Evolutionary conservation across 352 stramenopile genomes (phyloP).

Genomic region (Thraustochytrium sp.): DNA sequence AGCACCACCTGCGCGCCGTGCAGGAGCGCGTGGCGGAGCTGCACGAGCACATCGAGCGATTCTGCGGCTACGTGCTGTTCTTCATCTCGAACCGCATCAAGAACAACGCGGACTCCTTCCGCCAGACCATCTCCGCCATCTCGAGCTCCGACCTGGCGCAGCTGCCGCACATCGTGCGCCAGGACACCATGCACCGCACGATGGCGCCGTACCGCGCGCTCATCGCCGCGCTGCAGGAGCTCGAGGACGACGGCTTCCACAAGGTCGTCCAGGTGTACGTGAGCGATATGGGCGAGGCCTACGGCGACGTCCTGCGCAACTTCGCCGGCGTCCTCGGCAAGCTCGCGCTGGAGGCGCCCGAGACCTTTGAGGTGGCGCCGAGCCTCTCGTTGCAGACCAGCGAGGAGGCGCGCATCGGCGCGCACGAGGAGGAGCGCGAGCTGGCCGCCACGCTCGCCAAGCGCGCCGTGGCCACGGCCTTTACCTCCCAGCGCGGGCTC

Average conservation of each 20-base stretch:
- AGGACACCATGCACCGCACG: neutral
- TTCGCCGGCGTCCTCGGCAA: neutral
- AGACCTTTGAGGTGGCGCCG: neutral
- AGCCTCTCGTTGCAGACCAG: neutral
- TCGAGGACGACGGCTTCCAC: neutral
- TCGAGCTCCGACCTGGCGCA: neutral
- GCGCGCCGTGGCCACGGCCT: neutral
- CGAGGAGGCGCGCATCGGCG: neutral
- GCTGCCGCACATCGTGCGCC: neutral
- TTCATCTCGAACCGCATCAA: slow-evolving; percentile 3
- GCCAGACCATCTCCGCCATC: neutral
- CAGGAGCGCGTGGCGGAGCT: slow-evolving; percentile 7
- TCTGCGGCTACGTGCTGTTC: neutral
- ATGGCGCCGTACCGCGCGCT: neutral
- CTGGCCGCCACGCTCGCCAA: neutral
- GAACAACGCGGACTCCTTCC: neutral
- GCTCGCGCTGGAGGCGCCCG: neutral
- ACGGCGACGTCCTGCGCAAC: slow-evolving; percentile 1
- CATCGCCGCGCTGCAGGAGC: neutral
- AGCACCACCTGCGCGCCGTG: neutral
- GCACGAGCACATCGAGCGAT: neutral
- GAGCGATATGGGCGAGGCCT: slow-evolving; percentile 9
- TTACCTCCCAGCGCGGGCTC: neutral
- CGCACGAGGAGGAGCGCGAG: neutral
- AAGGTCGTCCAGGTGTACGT: slow-evolving; percentile 23